Evolutionary conservation across 805 yeast genomes (phyloP).

Genomic region (Komagataella populi): DNA sequence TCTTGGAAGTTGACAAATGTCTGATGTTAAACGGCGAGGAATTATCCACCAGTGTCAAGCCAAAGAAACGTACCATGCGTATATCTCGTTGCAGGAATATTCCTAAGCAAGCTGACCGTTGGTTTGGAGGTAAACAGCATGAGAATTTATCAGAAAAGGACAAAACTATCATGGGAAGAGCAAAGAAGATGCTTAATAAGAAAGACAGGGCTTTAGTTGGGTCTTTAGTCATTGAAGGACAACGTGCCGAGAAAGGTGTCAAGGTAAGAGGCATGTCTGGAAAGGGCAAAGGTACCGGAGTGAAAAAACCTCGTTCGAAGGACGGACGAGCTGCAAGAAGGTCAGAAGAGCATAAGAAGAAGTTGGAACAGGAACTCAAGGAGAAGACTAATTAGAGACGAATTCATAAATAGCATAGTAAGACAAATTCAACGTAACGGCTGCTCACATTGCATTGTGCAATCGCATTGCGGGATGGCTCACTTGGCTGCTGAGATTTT

Average conservation of each 20-base stretch:
- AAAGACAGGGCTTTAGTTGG: slow-evolving; percentile 69
- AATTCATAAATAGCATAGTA: not conserved
- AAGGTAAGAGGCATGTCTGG: slow-evolving; percentile 35
- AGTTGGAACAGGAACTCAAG: not conserved
- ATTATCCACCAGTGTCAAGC: slow-evolving; percentile 21
- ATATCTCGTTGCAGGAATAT: slow-evolving; percentile 54
- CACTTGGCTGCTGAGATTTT: not conserved
- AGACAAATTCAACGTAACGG: not conserved
- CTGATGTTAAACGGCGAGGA: slow-evolving; percentile 63
- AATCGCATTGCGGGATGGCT: not conserved
- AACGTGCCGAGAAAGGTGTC: slow-evolving; percentile 62
- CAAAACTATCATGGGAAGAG: slow-evolving; percentile 71
- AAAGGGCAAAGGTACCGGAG: slow-evolving; percentile 35
- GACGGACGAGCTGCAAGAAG: slow-evolving; percentile 10
- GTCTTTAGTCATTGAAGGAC: slow-evolving; percentile 50
- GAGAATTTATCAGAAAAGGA: slow-evolving; percentile 43
- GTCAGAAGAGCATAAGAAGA: not conserved
- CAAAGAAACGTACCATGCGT: slow-evolving; percentile 46
- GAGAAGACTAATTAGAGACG: not conserved
- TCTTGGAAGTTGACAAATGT: slow-evolving; percentile 67
- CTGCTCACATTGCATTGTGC: not conserved
- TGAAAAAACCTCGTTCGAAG: slow-evolving; percentile 46
- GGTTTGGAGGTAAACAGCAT: slow-evolving; percentile 7
- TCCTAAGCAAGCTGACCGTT: slow-evolving; percentile 10
- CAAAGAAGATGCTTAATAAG: slow-evolving; percentile 58